Conservation (phyloP, 139 green algal genomes). For the Tetradesmus lagerheimii region DNA sequence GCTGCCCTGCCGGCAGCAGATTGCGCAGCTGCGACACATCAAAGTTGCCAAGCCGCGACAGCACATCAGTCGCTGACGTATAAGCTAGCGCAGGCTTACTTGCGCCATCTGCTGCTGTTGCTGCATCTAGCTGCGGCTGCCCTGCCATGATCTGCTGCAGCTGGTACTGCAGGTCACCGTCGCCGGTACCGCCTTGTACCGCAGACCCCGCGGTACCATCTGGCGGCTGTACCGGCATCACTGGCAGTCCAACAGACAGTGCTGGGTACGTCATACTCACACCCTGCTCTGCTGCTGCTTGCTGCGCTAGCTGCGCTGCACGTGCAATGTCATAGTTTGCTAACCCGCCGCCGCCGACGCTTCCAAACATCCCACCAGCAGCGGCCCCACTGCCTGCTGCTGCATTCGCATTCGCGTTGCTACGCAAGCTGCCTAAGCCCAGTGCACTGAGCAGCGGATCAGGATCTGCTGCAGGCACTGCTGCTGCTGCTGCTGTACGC, state of each 20-base stretch:
- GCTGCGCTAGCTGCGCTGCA: not conserved
- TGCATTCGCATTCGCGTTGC: not conserved
- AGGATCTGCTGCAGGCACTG: slow-evolving; percentile 4
- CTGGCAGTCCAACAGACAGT: slow-evolving; percentile 10
- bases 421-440: not conserved
- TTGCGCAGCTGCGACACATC: not conserved
- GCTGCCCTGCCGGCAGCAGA: not conserved
- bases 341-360: not conserved
- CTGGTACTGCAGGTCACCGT: not conserved
- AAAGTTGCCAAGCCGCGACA: not conserved
- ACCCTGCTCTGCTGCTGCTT: slow-evolving; percentile 29
- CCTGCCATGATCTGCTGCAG: slow-evolving; percentile 28
- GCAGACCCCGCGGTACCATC: too few species aligned
- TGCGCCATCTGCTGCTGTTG: not conserved
- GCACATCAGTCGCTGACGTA: not conserved
- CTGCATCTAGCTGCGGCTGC: not conserved
- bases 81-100: not conserved
- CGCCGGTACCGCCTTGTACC: too few species aligned
- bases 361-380: not conserved
- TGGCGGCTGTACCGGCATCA: not conserved
- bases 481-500: not conserved
- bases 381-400: not conserved
- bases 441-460: not conserved
- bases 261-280: not conserved
- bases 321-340: slow-evolving; percentile 14